A percentile compares a stretch with the other conserved stretches of the same genome.
phyloP scores from a whole-genome alignment of 1,139 yeast species.

The Geotrichum histeridarum region DNA sequence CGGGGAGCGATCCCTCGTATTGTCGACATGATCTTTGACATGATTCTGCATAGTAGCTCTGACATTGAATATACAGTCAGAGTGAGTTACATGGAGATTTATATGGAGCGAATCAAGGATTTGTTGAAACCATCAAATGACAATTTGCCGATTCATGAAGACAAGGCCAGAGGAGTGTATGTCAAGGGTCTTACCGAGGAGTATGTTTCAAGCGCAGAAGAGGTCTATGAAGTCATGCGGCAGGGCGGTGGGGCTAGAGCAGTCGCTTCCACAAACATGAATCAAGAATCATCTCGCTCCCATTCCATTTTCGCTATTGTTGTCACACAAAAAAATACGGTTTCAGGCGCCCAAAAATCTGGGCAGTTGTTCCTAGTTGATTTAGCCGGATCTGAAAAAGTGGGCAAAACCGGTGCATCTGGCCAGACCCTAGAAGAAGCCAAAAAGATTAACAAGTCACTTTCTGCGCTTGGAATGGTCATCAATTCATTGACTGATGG shows the following conservation, averaged over 20 bases:
- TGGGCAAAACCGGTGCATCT: constrained; percentile 71
- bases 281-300: constrained; percentile 70
- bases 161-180: constrained; percentile 58
- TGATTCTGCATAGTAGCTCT: constrained; percentile 47
- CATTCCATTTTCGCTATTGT: constrained; percentile 74
- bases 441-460: constrained; percentile 72
- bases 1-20: constrained; percentile 73
- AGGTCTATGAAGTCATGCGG: constrained; percentile 52
- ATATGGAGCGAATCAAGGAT: constrained; percentile 73
- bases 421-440: constrained; percentile 80
- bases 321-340: constrained; percentile 54
- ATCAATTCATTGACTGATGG: constrained; percentile 74
- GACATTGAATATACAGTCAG: constrained; percentile 63
- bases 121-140: constrained; percentile 41
- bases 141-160: constrained; percentile 60
- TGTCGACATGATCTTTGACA: constrained; percentile 57
- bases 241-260: constrained; percentile 56
- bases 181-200: constrained; percentile 64
- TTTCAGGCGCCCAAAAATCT: constrained; percentile 53
- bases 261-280: constrained; percentile 65
- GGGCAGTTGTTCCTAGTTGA: constrained; percentile 74
- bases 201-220: constrained; percentile 55
- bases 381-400: constrained; percentile 84
- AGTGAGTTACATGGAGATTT: constrained; percentile 76
- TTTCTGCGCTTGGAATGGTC: constrained; percentile 75